Conservation (phyloP, 208 protist genomes). For the Acanthamoeba culbertsoni region DNA sequence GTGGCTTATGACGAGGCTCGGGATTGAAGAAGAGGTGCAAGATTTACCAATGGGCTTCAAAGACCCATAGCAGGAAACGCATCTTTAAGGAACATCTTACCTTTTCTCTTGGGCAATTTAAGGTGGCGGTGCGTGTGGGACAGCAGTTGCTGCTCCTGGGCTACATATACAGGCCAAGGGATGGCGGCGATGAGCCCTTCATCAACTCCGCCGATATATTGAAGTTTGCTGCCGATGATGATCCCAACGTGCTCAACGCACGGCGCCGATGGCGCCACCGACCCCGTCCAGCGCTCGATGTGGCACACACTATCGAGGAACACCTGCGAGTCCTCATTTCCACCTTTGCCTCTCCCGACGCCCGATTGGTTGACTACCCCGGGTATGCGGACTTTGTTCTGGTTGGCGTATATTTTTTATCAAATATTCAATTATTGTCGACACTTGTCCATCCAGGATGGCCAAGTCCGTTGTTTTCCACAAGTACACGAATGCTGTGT, state of each 20-base stretch:
- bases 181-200: constrained; percentile 24
- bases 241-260: constrained; percentile 14
- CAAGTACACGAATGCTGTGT: neutral
- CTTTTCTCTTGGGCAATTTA: neutral
- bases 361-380: neutral
- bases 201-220: constrained; percentile 25
- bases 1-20: constrained; percentile 38
- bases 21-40: constrained; percentile 34
- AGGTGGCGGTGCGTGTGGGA: neutral
- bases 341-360: neutral
- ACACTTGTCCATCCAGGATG: neutral
- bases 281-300: neutral
- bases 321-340: neutral
- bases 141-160: neutral
- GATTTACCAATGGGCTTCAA: neutral
- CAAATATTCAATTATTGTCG: neutral
- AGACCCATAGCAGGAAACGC: neutral
- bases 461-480: constrained; percentile 25
- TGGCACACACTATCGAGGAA: neutral
- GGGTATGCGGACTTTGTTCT: neutral
- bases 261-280: neutral
- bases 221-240: constrained; percentile 29
- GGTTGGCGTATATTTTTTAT: neutral
- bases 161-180: neutral
- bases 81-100: too few species aligned